Base-by-base conservation (phyloP, 2,329 filamentous ascomycete species). In the Huntiella decipiens region DNA sequence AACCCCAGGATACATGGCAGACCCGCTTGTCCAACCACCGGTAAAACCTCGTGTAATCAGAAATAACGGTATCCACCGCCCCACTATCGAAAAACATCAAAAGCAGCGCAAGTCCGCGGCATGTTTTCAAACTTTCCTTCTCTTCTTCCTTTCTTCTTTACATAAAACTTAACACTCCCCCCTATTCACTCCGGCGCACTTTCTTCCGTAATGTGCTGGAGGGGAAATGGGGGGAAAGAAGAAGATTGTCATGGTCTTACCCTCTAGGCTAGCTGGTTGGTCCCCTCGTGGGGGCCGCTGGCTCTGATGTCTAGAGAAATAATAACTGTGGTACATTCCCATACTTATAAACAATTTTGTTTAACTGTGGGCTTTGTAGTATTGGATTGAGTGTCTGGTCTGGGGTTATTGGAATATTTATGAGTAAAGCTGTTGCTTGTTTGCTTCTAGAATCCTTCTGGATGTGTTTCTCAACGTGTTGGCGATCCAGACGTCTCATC, bases 201-300 rank as follows among this genome's bases (percentile, higher is more conserved):
- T 65, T 58, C 60, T 28, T 61, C 63, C 59, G 64, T 65, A 70
- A 65, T 68, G 66, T 65, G 54, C 60, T 66, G 70, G 76, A 79
- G 74, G 77, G 77, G 77, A 80, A 80, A 79, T 64, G 71, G 74
- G 69, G 74, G 74, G 75, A 75, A 56, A 81, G 75, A 77, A 50
- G 44, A 50, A 47, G 45, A 43, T 47, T 47, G 47, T 48, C 48
- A 51, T 44, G 40, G 61, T 61, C 66, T 70, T 69, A 68, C 66
- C 65, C 60, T 66, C 61, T 66, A 63, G 56, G 58, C 62, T 61
- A 60, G 55, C 53, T 54, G 55, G 54, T 38, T 37, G 43, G 34
- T 50, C 34, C 43, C 32, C 19, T 45, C 34, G 28, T 36, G 36
- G 38, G 22, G 41, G 31, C 19, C 19, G 31, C 33, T 38, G 45